Conservation (phyloP, 1,139 yeast species). For the Debaryomyces udenii region DNA sequence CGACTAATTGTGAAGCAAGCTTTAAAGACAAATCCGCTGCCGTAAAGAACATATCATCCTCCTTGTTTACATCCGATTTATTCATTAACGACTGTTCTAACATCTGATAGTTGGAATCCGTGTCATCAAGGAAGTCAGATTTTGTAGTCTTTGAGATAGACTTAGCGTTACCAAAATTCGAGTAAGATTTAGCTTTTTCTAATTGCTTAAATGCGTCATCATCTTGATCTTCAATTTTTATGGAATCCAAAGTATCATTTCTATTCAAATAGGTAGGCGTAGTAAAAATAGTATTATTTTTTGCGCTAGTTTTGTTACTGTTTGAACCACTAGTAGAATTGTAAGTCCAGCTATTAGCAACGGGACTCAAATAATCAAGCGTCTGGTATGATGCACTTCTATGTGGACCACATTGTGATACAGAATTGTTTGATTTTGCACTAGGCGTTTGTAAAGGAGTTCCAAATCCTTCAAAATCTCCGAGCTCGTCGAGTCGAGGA, state of each 20-base stretch:
- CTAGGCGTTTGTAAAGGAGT: slow-evolving; percentile 39
- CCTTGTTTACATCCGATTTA: slow-evolving; percentile 7
- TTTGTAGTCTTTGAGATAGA: slow-evolving; percentile 1
- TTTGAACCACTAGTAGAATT: slow-evolving; percentile 9
- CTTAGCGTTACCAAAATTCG: slow-evolving; percentile 12
- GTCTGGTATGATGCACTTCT: slow-evolving; percentile 9
- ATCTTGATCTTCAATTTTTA: slow-evolving; percentile 44
- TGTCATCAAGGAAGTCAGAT: neutral
- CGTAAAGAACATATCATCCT: slow-evolving; percentile 14
- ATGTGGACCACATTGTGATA: slow-evolving; percentile 6
- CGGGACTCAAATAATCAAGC: slow-evolving; percentile 13
- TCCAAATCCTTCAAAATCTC: slow-evolving; percentile 31
- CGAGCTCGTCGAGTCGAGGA: slow-evolving; percentile 37
- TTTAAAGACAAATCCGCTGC: slow-evolving; percentile 32
- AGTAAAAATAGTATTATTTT: slow-evolving; percentile 10
- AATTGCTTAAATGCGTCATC: slow-evolving; percentile 50
- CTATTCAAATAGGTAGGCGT: slow-evolving; percentile 20
- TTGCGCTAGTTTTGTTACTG: slow-evolving; percentile 7
- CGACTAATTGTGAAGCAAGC: slow-evolving; percentile 26
- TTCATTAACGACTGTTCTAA: slow-evolving; percentile 6
- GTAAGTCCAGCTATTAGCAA: slow-evolving; percentile 8
- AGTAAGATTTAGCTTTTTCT: slow-evolving; percentile 41
- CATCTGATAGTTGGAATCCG: slow-evolving; percentile 3
- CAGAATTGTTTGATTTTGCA: neutral
- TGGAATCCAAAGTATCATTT: slow-evolving; percentile 34